Evolutionary conservation across 2,329 filamentous ascomycete genomes (phyloP).

Genomic region (Fusarium vanettenii): DNA sequence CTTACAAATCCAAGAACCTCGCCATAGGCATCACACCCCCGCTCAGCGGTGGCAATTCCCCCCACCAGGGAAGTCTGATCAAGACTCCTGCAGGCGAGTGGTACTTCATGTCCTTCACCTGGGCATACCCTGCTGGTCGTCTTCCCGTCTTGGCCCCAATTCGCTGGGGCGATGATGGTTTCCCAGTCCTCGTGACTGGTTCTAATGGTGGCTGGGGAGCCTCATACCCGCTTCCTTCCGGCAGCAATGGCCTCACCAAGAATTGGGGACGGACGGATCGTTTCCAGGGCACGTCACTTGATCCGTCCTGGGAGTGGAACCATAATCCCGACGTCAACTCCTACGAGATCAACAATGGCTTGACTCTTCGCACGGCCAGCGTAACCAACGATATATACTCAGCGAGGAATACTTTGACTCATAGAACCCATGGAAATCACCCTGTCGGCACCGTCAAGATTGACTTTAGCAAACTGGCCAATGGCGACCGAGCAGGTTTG

Average conservation of each 20-base stretch:
- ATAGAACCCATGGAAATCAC: constrained; percentile 56
- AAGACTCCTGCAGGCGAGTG: constrained; percentile 63
- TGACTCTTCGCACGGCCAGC: constrained; percentile 61
- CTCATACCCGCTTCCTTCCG: constrained; percentile 53
- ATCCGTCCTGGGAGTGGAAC: constrained; percentile 69
- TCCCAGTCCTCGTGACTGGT: constrained; percentile 55
- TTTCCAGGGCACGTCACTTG: constrained; percentile 57
- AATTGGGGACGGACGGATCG: constrained; percentile 55
- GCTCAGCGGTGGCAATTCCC: constrained; percentile 56
- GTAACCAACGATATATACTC: constrained; percentile 63
- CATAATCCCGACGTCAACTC: constrained; percentile 66
- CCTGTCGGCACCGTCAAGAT: too few species aligned
- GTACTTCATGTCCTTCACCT: constrained; percentile 70
- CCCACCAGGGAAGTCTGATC: constrained; percentile 68
- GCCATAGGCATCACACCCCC: constrained; percentile 56
- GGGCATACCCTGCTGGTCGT: constrained; percentile 66
- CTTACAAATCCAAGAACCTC: constrained; percentile 52
- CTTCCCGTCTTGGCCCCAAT: constrained; percentile 54
- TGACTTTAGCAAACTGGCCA: too few species aligned
- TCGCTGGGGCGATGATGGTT: constrained; percentile 39
- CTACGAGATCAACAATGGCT: constrained; percentile 56
- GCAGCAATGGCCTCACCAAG: constrained; percentile 14
- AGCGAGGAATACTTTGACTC: constrained; percentile 60
- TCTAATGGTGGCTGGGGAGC: constrained; percentile 60
- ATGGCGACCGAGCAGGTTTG: too few species aligned